Percentiles rank a stretch among this genome's conserved stretches.
phyloP scores from a whole-genome alignment of 2,329 filamentous ascomycete genomes.

The Thelonectria rubi region DNA sequence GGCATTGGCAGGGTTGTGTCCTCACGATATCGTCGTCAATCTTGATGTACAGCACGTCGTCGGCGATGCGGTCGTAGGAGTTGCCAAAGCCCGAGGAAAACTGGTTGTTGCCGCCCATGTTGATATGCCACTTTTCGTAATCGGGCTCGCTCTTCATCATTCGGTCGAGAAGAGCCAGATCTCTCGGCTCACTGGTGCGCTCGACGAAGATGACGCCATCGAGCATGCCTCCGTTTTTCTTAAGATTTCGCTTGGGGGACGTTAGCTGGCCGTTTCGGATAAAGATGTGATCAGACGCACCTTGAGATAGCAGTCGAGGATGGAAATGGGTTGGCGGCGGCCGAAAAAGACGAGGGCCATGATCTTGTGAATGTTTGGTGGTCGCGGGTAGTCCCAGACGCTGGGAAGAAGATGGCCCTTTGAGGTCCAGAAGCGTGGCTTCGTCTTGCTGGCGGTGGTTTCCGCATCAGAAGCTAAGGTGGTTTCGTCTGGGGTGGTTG shows the following conservation, averaged over 20 bases:
- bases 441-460: conserved; percentile 12
- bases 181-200: conserved; percentile 50
- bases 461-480: background rate
- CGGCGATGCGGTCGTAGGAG: conserved; percentile 56
- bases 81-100: conserved; percentile 46
- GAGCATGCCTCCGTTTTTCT: conserved; percentile 54
- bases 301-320: conserved; percentile 58
- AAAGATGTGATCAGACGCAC: conserved; percentile 30
- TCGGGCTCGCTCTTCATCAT: conserved; percentile 48
- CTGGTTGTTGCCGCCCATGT: conserved; percentile 44
- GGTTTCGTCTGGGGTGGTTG: background rate
- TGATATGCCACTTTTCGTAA: conserved; percentile 51
- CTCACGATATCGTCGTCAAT: conserved; percentile 52
- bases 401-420: conserved; percentile 31
- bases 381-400: conserved; percentile 33
- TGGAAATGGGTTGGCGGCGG: conserved; percentile 53
- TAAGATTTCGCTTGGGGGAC: conserved; percentile 52
- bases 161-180: conserved; percentile 52
- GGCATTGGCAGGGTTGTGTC: background rate
- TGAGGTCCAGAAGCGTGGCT: conserved; percentile 38
- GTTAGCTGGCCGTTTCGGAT: conserved; percentile 16
- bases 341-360: conserved; percentile 59
- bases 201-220: conserved; percentile 57
- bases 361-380: conserved; percentile 44
- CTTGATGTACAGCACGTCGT: conserved; percentile 55